These are phyloP conservation scores for Pyrenopolyporus hunteri DNA, from an alignment of 495 filamentous ascomycete genomes.

Conservation along the genomic window DNA sequence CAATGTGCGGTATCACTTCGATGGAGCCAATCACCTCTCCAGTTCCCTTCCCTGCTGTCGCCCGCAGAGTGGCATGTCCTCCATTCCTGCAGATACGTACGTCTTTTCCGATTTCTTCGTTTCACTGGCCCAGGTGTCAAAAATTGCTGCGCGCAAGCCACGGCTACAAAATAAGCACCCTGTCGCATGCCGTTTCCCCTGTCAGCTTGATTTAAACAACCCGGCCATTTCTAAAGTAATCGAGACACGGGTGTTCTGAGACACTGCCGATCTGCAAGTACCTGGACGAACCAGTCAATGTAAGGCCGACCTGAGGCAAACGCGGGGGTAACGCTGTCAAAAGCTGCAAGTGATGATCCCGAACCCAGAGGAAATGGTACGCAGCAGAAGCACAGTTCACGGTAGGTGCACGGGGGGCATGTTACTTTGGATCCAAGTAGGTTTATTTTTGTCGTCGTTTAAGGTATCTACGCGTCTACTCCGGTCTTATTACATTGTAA, in stretches of 20 bases:
- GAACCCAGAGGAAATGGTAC: slow-evolving; percentile 28
- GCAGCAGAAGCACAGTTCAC: slow-evolving; percentile 21
- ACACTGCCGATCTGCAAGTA: slow-evolving; percentile 26
- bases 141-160: slow-evolving; percentile 31
- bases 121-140: slow-evolving; percentile 24
- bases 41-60: slow-evolving; percentile 12
- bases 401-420: slow-evolving; percentile 31
- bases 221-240: slow-evolving; percentile 30
- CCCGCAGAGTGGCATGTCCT: slow-evolving; percentile 22
- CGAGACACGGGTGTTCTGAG: slow-evolving; percentile 19
- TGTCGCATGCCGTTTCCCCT: slow-evolving; percentile 33
- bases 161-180: slow-evolving; percentile 26
- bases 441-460: slow-evolving; percentile 34
- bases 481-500: slow-evolving; percentile 15
- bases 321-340: slow-evolving; percentile 39
- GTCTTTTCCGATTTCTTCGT: slow-evolving; percentile 20
- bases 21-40: slow-evolving; percentile 19
- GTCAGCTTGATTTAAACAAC: slow-evolving; percentile 19
- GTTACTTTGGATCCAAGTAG: slow-evolving; percentile 5
- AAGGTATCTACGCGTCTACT: slow-evolving; percentile 6
- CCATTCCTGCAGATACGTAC: slow-evolving; percentile 21
- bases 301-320: slow-evolving; percentile 20
- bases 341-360: slow-evolving; percentile 39
- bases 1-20: slow-evolving; percentile 20
- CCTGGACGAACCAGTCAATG: slow-evolving; percentile 20